Evolutionary conservation across 352 stramenopile species (phyloP).

Genomic region (Phytophthora cactorum): DNA sequence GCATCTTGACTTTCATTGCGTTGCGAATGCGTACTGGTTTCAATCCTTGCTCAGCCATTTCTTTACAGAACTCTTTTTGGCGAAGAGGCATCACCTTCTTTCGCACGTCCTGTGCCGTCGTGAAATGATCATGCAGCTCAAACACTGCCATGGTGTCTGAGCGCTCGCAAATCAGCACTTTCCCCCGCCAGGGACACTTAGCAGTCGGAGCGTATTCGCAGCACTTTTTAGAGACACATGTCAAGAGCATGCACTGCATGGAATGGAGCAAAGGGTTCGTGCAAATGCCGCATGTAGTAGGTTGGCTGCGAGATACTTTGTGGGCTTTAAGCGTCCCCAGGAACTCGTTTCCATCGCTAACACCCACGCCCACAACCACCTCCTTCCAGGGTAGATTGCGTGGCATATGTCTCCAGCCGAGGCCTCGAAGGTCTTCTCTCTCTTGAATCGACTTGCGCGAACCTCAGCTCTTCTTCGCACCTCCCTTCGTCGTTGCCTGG

Average conservation of each 20-base stretch:
- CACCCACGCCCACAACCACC: too few species aligned
- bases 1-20: constrained; percentile 2
- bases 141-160: neutral
- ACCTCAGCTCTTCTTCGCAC: too few species aligned
- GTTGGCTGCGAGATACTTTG: neutral
- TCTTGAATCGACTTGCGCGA: too few species aligned
- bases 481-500: too few species aligned
- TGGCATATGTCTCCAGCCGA: too few species aligned
- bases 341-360: neutral
- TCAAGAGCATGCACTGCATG: neutral
- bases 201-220: neutral
- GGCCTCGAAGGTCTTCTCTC: too few species aligned
- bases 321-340: neutral
- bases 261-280: neutral
- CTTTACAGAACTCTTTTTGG: neutral
- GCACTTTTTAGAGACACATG: neutral
- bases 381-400: too few species aligned
- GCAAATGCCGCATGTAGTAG: neutral
- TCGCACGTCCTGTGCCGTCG: neutral
- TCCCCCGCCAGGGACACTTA: neutral
- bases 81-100: neutral
- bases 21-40: neutral
- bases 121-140: neutral
- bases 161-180: neutral
- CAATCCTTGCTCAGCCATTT: neutral